Conservation (phyloP, 1,284 basidiomycete species). For the Leccinum fallax region DNA sequence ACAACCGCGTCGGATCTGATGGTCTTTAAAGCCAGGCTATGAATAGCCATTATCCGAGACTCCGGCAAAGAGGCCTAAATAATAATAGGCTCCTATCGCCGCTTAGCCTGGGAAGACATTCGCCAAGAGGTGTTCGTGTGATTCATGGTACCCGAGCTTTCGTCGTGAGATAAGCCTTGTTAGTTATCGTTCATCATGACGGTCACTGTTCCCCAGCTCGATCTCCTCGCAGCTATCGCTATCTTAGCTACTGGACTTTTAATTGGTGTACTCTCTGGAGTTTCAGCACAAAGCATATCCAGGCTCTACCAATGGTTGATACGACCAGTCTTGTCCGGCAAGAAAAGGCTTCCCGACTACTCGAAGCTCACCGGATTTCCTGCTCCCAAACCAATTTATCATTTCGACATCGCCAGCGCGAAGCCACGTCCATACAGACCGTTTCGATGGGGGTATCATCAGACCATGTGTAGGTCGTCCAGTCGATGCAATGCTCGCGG, state of each 20-base stretch:
- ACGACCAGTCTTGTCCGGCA: slow-evolving; percentile 4
- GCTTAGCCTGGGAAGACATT: not conserved
- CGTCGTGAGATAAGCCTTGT: not conserved
- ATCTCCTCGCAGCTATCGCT: not conserved
- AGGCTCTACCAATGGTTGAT: slow-evolving; percentile 13
- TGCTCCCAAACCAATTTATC: slow-evolving; percentile 41
- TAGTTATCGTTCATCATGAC: slow-evolving; percentile 13
- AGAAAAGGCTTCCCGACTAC: slow-evolving; percentile 33
- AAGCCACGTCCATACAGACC: slow-evolving; percentile 53
- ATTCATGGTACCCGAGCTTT: not conserved
- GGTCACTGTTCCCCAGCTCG: not conserved
- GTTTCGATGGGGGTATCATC: slow-evolving; percentile 54
- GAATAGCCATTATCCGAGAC: slow-evolving; percentile 13
- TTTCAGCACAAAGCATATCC: not conserved
- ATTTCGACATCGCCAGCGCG: slow-evolving; percentile 46
- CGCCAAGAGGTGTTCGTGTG: not conserved
- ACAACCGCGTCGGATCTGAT: slow-evolving; percentile 40
- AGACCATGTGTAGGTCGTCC: slow-evolving; percentile 49
- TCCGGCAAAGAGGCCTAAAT: not conserved
- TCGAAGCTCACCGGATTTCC: slow-evolving; percentile 46
- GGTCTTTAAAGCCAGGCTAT: slow-evolving; percentile 47
- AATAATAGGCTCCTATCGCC: not conserved
- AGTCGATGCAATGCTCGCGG: not conserved
- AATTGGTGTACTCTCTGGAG: not conserved
- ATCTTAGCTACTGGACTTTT: slow-evolving; percentile 9